phyloP scores from a whole-genome alignment of 441 rosid species.

The Erodium moschatum region DNA sequence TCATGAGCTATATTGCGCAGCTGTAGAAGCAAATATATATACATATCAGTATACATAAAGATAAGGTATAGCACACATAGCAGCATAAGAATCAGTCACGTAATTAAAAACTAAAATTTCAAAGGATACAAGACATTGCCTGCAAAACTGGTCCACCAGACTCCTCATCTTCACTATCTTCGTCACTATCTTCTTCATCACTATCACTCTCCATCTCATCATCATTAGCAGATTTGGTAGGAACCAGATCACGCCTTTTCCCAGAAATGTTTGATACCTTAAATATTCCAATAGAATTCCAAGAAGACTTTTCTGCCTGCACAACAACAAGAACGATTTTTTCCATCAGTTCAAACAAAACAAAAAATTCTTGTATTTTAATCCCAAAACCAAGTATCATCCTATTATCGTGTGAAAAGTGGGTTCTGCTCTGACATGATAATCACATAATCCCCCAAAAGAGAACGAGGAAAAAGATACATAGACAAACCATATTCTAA shows the following conservation, averaged over 20 bases:
- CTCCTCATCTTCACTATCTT: slow-evolving; percentile 50
- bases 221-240: slow-evolving; percentile 41
- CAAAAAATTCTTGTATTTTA: neutral
- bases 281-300: slow-evolving; percentile 71
- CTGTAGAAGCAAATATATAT: slow-evolving; percentile 30
- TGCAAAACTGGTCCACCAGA: slow-evolving; percentile 54
- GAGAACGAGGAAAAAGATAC: too few relatives aligned
- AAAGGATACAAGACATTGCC: slow-evolving; percentile 32
- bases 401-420: neutral
- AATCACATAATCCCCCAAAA: neutral
- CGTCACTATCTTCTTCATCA: slow-evolving; percentile 51
- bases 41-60: slow-evolving; percentile 2
- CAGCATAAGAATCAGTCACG: too few relatives aligned
- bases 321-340: slow-evolving; percentile 20
- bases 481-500: neutral
- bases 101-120: neutral
- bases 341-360: neutral
- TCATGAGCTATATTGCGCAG: slow-evolving; percentile 67
- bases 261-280: slow-evolving; percentile 69
- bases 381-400: neutral
- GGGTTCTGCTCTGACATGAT: neutral
- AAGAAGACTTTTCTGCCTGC: slow-evolving; percentile 72
- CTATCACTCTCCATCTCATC: slow-evolving; percentile 47
- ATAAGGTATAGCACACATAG: slow-evolving; percentile 1
- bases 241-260: slow-evolving; percentile 65